Evolutionary conservation across 2,329 filamentous ascomycete genomes (phyloP).

Genomic region (Apiospora malaysiana): DNA sequence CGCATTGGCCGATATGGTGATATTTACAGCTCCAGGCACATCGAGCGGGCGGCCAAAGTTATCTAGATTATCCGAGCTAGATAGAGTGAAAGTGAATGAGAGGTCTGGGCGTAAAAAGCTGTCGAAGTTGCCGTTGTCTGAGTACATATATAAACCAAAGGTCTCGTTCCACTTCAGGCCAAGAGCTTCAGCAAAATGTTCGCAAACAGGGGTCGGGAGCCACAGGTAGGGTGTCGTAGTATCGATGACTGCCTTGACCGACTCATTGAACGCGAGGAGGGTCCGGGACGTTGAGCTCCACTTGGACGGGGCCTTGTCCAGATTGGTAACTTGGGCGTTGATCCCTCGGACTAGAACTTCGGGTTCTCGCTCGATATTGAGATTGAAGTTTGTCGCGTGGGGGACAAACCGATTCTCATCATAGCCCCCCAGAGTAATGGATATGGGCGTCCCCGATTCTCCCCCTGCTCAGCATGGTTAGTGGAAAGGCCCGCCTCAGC

Average conservation of each 20-base stretch:
- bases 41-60: constrained; percentile 56
- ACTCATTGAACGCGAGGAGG: constrained; percentile 53
- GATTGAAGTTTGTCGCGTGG: constrained; percentile 65
- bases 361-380: constrained; percentile 61
- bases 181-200: constrained; percentile 67
- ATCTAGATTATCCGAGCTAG: constrained; percentile 59
- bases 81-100: constrained; percentile 63
- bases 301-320: constrained; percentile 38
- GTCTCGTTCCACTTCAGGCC: constrained; percentile 69
- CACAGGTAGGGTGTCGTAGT: constrained; percentile 69
- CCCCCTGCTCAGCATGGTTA: constrained; percentile 43
- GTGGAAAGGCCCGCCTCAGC: constrained; percentile 4
- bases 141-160: constrained; percentile 69
- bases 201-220: constrained; percentile 65
- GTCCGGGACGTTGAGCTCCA: constrained; percentile 48
- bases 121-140: constrained; percentile 59
- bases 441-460: constrained; percentile 52
- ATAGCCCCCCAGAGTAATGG: constrained; percentile 73
- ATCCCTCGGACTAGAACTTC: constrained; percentile 66
- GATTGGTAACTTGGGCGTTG: constrained; percentile 45
- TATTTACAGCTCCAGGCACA: constrained; percentile 59
- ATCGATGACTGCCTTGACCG: constrained; percentile 63
- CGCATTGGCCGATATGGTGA: constrained; percentile 57
- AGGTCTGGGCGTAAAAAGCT: constrained; percentile 52
- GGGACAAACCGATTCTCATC: constrained; percentile 66